phyloP scores from a whole-genome alignment of 805 yeast species.

The Cyberlindnera meyerae region DNA sequence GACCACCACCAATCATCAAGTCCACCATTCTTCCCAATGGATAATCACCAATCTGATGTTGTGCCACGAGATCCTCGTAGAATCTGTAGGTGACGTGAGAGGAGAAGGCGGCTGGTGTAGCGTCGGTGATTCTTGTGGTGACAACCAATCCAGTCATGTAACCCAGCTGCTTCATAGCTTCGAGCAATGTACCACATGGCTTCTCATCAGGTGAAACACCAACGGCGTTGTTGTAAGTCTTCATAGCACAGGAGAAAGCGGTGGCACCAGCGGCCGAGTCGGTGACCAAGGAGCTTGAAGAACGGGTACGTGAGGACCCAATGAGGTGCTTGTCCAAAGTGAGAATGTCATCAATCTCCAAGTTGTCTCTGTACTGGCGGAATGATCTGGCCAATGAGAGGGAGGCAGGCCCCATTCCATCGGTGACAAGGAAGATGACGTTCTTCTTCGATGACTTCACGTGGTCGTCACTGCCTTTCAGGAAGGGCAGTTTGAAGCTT shows the following conservation, averaged over 20 bases:
- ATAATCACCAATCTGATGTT: slow-evolving; percentile 78
- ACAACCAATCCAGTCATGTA: slow-evolving; percentile 86
- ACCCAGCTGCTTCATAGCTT: slow-evolving; percentile 79
- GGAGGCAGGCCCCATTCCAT: slow-evolving; percentile 95
- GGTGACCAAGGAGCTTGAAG: slow-evolving; percentile 71
- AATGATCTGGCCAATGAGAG: slow-evolving; percentile 74
- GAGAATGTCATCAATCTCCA: slow-evolving; percentile 52
- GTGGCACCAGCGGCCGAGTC: slow-evolving; percentile 98
- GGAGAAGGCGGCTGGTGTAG: slow-evolving; percentile 89
- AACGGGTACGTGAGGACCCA: slow-evolving; percentile 83
- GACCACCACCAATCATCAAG: slow-evolving; percentile 87
- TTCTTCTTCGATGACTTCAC: slow-evolving; percentile 46
- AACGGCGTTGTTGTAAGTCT: slow-evolving; percentile 86
- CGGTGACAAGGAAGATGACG: slow-evolving; percentile 83
- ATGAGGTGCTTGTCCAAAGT: slow-evolving; percentile 63
- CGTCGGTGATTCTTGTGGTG: slow-evolving; percentile 89
- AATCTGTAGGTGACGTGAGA: slow-evolving; percentile 71
- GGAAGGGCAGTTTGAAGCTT: too few species aligned
- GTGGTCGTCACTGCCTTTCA: background rate
- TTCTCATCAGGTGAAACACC: slow-evolving; percentile 63
- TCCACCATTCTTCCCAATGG: slow-evolving; percentile 78
- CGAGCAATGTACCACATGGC: slow-evolving; percentile 89
- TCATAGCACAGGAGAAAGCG: slow-evolving; percentile 80
- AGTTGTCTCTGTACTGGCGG: slow-evolving; percentile 53
- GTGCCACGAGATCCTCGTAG: slow-evolving; percentile 82